Evolutionary conservation across 345 rosid species (phyloP), one percentile per base, ranked within the genome.

Genomic region (Rubroshorea leprosula): DNA sequence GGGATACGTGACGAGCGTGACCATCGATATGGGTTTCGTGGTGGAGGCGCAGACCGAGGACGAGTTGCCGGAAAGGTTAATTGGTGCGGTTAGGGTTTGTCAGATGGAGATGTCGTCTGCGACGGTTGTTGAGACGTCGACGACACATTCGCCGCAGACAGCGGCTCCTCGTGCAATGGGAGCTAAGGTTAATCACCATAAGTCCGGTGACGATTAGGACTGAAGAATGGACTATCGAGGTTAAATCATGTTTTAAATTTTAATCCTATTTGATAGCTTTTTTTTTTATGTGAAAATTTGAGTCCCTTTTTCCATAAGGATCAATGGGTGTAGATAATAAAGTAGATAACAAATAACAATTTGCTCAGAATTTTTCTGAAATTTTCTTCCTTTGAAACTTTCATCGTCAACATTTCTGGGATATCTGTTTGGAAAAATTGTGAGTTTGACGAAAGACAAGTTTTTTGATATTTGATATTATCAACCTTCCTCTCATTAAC

Each of bases 21-120:
- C 86, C 4, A 76, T 91, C 23, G 96, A 91, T 24, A 86, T 91
- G 92, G 98, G 98, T 5, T 91, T 91, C 46, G 54, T 88, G 14
- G 96, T 78, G 61, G 96, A 91, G 76, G 81, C 80, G 20, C 90
- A 88, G 67, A 51, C 81, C 57, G 95, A 86, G 52, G 84, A 81
- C 0, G 98, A 91, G 83, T 60, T 88, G 29, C 98, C 96, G 12
- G 96, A 91, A 80, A 88, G 62, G 48, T 54, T 91, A 35, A 72
- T 88, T 2, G 96, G 98, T 9, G 95, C 95, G 3, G 69, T 88
- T 61, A 86, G 98, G 66, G 89, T 88, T 57, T 84, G 92, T 38
- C 92, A 84, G 64, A 88, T 91, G 90, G 98, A 86, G 55, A 84
- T 89, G 89, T 77, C 88, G 14, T 82, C 96, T 6, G 96, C 95